Percentiles rank a stretch among this genome's conserved stretches.
Evolutionary conservation across 2,329 filamentous ascomycete species (phyloP).

Genomic region (Arachnomyces sp.): DNA sequence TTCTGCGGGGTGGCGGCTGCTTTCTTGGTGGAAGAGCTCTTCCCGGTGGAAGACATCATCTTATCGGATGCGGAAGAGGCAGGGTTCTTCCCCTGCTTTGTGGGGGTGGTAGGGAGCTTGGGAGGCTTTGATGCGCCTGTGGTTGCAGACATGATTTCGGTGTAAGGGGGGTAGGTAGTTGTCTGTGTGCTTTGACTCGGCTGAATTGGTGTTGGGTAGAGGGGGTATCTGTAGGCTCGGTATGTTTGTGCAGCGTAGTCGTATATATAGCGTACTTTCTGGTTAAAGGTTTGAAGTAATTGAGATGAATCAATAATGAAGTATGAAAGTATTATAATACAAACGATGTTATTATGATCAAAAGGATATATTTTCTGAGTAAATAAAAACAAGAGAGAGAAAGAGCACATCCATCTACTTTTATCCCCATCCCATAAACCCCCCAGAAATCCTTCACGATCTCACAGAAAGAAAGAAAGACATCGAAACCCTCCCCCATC

Average conservation of each 20-base stretch:
- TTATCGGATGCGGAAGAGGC: slow-evolving; percentile 17
- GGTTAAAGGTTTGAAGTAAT: too few species aligned
- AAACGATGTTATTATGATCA: too few species aligned
- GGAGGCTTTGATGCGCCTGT: slow-evolving; percentile 14
- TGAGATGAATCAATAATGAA: neutral
- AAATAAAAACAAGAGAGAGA: neutral
- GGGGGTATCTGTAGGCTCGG: too few species aligned
- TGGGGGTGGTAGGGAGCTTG: slow-evolving; percentile 17
- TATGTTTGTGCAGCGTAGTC: too few species aligned
- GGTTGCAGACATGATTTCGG: slow-evolving; percentile 16
- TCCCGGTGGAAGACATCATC: slow-evolving; percentile 12
- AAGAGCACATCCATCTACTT: too few species aligned
- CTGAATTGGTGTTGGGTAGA: too few species aligned
- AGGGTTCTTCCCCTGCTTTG: slow-evolving; percentile 18
- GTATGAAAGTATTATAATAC: too few species aligned
- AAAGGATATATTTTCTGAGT: neutral
- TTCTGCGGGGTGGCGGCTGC: slow-evolving; percentile 10
- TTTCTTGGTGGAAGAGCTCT: slow-evolving; percentile 11
- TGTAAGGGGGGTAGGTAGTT: slow-evolving; percentile 2
- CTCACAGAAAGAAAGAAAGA: neutral
- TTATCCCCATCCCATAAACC: too few species aligned
- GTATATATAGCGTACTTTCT: too few species aligned
- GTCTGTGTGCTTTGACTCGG: too few species aligned
- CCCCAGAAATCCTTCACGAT: too few species aligned
- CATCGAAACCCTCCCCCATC: neutral